Evolutionary conservation across 441 rosid genomes (phyloP), one percentile per base, ranked within the genome.

Genomic region (Capsella rubella): DNA sequence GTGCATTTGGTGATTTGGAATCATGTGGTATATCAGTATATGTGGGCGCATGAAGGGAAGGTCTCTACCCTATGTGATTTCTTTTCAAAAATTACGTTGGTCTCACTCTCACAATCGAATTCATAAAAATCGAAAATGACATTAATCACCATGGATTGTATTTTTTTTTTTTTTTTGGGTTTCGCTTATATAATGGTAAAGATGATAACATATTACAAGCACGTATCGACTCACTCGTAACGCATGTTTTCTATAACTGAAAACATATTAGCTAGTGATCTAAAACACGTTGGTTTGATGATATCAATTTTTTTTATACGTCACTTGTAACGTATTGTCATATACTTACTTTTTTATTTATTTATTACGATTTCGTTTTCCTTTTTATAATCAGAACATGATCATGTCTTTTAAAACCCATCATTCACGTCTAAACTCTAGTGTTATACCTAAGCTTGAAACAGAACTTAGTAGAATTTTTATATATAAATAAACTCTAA

Each of bases 261-360:
- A 63, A 54, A 37, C 27, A 55, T 63, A 56, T 25, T 27, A 21
- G 25, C 25, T 21, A 35, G 58, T 46, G 65, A 47, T 29, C 25
- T 32, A 51, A 67, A 74, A 60, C 73, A 75, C 64, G 67, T 68
- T 27, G 34, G 59, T 67, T 52, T 43, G 64, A 60, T 75, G 78
- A 75, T 55, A 55, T 34, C 1, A 49, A 64, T 37, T 49, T 1
- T 1, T 4, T 40, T 0, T 50, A 58, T 21, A 74, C 78, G 78
- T 57, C 67, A 50, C 67, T 65, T 15, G 40, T 64, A 61, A 61
- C 43, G 52, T 71, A 15, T 63, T 21, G 6, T 42, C 29, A 45
- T 37, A 3, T 37, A n/a, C 0, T 18, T 18, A 14, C 53, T 67
- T 5, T 51, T 5, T 51, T 37, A n/a, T n/a, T n/a, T n/a, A n/a